Evolutionary conservation across 176 grass and related monocot species (phyloP).

Genomic region (Melocanna baccifera): DNA sequence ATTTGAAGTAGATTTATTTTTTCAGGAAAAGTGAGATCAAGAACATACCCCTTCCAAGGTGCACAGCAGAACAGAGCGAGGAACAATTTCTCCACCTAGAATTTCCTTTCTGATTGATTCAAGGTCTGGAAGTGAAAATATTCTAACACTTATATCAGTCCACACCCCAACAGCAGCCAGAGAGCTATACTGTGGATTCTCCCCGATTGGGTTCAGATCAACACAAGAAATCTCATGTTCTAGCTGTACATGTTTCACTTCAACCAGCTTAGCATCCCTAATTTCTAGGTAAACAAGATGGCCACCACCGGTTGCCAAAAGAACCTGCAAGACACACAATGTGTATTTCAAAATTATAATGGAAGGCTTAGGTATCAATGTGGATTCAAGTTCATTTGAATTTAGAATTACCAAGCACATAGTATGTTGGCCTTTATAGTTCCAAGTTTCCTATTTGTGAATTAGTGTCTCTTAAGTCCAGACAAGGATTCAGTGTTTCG

Average conservation of each 20-base stretch:
- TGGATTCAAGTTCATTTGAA: not conserved
- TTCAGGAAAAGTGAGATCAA: constrained; percentile 8
- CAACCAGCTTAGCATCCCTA: constrained; percentile 62
- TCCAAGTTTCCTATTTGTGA: not conserved
- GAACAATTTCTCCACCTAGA: constrained; percentile 94
- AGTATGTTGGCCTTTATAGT: not conserved
- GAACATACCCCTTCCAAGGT: constrained; percentile 89
- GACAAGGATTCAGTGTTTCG: not conserved
- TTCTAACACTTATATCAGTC: constrained; percentile 98
- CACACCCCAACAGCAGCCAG: constrained; percentile 95
- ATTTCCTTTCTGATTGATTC: constrained; percentile 80
- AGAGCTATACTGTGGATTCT: constrained; percentile 63
- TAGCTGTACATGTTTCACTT: constrained; percentile 83
- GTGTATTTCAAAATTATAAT: not conserved
- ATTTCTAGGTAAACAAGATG: constrained; percentile 99
- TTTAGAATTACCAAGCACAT: not conserved
- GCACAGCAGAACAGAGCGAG: constrained; percentile 92
- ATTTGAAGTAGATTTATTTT: constrained; percentile 4
- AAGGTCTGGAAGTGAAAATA: constrained; percentile 89
- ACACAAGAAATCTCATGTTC: constrained; percentile 96
- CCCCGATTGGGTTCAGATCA: constrained; percentile 78
- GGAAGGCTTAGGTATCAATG: not conserved
- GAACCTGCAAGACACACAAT: constrained; percentile 56
- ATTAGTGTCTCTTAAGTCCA: not conserved
- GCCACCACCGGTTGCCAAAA: constrained; percentile 87